These are phyloP conservation scores for Trypanosoma mega DNA, from an alignment of 208 protist genomes.

Conservation along the genomic window DNA sequence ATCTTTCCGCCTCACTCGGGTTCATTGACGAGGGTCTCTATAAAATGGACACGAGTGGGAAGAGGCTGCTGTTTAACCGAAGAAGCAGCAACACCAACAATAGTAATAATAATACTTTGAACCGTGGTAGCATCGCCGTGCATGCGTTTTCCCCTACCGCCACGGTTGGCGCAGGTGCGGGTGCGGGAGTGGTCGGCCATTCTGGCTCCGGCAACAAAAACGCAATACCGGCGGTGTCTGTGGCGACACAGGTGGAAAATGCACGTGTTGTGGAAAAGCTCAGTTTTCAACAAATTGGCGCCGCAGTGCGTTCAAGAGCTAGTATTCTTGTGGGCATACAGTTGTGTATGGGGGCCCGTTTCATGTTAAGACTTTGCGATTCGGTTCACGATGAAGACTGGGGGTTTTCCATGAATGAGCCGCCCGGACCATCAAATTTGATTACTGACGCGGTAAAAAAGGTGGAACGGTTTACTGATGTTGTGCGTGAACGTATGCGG, in stretches of 20 bases:
- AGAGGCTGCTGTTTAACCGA: background rate
- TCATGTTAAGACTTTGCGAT: constrained; percentile 64
- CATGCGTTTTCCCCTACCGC: constrained; percentile 20
- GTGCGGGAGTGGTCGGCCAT: too few species aligned
- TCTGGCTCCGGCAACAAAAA: too few species aligned
- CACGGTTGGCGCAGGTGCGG: too few species aligned
- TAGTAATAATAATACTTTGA: constrained; percentile 25
- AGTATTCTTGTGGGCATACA: constrained; percentile 74
- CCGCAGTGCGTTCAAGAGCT: constrained; percentile 51
- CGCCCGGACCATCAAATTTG: constrained; percentile 4
- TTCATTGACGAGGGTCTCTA: constrained; percentile 82
- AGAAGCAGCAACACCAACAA: constrained; percentile 13
- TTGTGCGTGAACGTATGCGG: background rate
- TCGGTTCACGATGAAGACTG: constrained; percentile 57
- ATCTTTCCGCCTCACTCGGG: constrained; percentile 58
- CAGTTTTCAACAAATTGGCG: constrained; percentile 69
- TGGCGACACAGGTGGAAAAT: constrained; percentile 59
- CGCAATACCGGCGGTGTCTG: constrained; percentile 32
- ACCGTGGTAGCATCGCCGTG: constrained; percentile 4
- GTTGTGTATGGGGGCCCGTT: constrained; percentile 84
- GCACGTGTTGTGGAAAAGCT: constrained; percentile 47
- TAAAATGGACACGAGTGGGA: constrained; percentile 30
- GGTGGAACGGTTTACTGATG: constrained; percentile 5
- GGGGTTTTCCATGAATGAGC: constrained; percentile 81
- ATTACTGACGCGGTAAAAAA: background rate